Evolutionary conservation across 768 basidiomycete species (phyloP).

Genomic region (Naematelia aurantialba): DNA sequence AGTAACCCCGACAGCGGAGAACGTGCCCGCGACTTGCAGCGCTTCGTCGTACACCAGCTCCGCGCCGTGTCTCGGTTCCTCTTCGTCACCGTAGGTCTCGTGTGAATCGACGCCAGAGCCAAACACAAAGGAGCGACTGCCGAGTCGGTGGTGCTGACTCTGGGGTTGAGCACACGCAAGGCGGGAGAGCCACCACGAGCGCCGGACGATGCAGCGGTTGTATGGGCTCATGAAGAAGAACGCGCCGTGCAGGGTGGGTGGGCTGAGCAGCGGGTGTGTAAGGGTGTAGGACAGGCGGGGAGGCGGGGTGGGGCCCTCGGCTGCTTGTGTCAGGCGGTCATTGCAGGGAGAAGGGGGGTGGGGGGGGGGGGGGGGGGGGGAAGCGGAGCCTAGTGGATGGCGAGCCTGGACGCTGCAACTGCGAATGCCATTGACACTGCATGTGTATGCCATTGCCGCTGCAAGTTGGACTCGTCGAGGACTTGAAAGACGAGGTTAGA

Average conservation of each 20-base stretch:
- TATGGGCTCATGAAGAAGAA: constrained; percentile 54
- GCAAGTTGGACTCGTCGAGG: no score
- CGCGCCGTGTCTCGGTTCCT: constrained; percentile 59
- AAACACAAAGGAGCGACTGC: no score
- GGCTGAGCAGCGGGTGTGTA: constrained; percentile 26
- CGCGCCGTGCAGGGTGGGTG: constrained; percentile 42
- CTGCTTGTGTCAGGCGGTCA: not conserved
- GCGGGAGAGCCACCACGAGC: constrained; percentile 58
- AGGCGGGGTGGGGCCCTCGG: constrained; percentile 36
- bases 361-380: no score
- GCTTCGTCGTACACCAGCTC: constrained; percentile 76
- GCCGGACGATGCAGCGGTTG: constrained; percentile 58
- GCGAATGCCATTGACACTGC: no score
- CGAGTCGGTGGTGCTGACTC: not conserved
- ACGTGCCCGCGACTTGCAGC: constrained; percentile 18
- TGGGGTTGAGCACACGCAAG: not conserved
- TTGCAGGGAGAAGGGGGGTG: no score
- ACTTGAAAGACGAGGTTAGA: no score
- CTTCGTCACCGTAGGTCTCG: not conserved
- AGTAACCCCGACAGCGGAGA: constrained; percentile 16
- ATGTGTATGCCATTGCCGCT: no score
- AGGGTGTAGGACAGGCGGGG: constrained; percentile 11
- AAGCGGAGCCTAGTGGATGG: no score
- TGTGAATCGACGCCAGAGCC: no score
- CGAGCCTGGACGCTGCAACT: no score